Evolutionary conservation across 805 yeast species (phyloP), one percentile per base, ranked within the genome.

Genomic region (Metschnikowia santaceciliae): DNA sequence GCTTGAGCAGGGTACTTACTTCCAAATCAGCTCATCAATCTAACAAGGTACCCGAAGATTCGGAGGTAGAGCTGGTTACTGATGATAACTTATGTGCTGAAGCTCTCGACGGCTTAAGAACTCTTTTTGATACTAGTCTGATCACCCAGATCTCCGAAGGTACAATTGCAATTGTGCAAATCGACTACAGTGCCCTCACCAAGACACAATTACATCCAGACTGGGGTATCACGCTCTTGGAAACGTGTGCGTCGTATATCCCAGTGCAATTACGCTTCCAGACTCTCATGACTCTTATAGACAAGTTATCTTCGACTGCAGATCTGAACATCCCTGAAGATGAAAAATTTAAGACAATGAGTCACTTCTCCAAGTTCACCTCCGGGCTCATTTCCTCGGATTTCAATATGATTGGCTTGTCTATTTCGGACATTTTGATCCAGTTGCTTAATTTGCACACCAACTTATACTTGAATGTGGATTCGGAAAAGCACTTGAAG

Each of bases 401-500:
- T 37, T 89, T 89, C 39, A 89, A 86, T 64, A 81, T 92, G 77
- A 85, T 90, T 54, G 97, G 97, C 0, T 71, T 94, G 42, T 86
- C 96, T 10, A 87, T 90, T 5, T 75, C 90, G 36, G 98, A 91
- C 64, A 78, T 88, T 36, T 75, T 87, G 63, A 81, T 83, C 54
- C 81, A 78, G 50, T 62, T 87, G 6, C 66, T 86, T 40, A 63
- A 67, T 10, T 71, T 81, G 43, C 88, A 86, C 59, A 61, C 73
- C 13, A 55, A 57, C 39, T 61, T 73, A 42, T 59, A 63, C 39
- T 59, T 71, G 45, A 40, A 54, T 17, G 51, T 48, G 14, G 59
- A 69, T 23, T 34, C 46, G 37, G 37, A 49, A 40, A 61, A 58
- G 1, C 63, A 69, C 40, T 60, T 66, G 34, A 41, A 47, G 53